A percentile compares a stretch with the other conserved stretches of the same genome.
These are phyloP conservation scores for Salix udensis DNA, from an alignment of 345 rosid genomes.

Conservation along the genomic window DNA sequence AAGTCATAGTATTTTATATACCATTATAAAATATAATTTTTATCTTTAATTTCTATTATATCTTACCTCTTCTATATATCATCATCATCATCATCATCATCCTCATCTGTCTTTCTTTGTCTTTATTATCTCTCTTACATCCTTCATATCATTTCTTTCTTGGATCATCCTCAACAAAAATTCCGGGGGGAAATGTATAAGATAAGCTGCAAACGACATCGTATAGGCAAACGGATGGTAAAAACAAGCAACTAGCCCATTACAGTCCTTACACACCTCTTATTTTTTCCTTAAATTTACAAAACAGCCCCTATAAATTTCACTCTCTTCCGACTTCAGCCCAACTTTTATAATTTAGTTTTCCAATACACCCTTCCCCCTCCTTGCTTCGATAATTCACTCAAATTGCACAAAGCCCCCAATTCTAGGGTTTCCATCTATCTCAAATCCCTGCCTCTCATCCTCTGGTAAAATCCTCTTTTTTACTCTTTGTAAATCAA, in stretches of 20 bases:
- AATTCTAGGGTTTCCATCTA: slow-evolving; percentile 37
- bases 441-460: slow-evolving; percentile 11
- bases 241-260: neutral
- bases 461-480: slow-evolving; percentile 19
- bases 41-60: no score
- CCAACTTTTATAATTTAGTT: slow-evolving; percentile 4
- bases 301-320: slow-evolving; percentile 5
- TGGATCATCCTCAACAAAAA: neutral
- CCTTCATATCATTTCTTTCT: no score
- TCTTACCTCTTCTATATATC: no score
- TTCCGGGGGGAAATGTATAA: neutral
- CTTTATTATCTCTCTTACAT: no score
- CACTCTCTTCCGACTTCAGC: neutral
- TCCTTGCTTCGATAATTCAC: slow-evolving; percentile 9
- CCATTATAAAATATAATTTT: no score
- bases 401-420: slow-evolving; percentile 32
- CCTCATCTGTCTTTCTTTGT: no score
- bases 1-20: no score
- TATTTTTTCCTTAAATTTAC: neutral
- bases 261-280: neutral
- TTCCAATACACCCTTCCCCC: slow-evolving; percentile 21
- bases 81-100: no score
- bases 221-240: neutral
- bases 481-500: neutral
- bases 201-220: neutral